Evolutionary conservation across 805 yeast species (phyloP), one percentile per base, ranked within the genome.

Genomic region (Candida pseudoglaebosa): DNA sequence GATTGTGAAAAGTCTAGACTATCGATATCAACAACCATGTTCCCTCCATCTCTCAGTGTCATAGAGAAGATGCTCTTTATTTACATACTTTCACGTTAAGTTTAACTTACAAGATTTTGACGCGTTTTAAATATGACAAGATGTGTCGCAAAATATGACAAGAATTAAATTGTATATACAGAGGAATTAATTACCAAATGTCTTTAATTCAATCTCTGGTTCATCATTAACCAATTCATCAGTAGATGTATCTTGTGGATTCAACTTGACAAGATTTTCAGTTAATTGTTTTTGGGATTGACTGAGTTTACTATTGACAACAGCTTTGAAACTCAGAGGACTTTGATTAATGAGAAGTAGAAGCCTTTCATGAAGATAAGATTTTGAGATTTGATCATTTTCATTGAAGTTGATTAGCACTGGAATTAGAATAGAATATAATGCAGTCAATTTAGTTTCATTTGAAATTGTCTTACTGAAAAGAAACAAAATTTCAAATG

Each of bases 401-500:
- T 53, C 43, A 35, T 48, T 37, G 52, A 52, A 48, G 31, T 47
- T 49, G 18, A 76, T 46, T 43, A 77, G 43, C 39, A 66, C 44
- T 38, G 72, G 67, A 39, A 71, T 38, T 49, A 65, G 38, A 4
- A 73, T 44, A 3, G 65, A 42, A 45, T 54, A 67, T 22, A 59
- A 46, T 2, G 59, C 51, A 2, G 46, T 47, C n/a, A 57, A 40
- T 33, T 62, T 60, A 4, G 54, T 53, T 1, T 62, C 68, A 1
- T 60, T 61, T 2, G 43, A n/a, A 18, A 48, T 39, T 4, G 43
- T 34, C 47, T 68, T 74, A 2, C 70, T 53, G 41, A 77, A 74
- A 12, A 70, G 49, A 4, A 73, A 57, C 33, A 81, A 50, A 17
- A 79, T 62, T 42, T 80, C 85, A 36, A 79, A 56, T 61, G 73